Conservation (phyloP, 2,329 filamentous ascomycete species). For the Elsinoe batatas region DNA sequence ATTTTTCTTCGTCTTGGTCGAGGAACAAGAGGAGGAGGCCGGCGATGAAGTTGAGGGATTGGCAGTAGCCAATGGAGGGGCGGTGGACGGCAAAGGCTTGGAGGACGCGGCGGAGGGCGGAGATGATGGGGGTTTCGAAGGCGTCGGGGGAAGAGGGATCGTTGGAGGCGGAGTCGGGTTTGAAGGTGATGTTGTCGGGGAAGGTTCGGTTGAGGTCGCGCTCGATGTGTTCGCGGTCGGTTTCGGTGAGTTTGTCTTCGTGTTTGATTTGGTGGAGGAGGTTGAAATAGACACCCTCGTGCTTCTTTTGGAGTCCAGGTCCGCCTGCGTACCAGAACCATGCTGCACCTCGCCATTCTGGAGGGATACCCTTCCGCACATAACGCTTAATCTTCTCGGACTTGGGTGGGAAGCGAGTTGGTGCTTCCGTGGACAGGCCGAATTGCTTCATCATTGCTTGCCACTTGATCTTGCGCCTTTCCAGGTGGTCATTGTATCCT, state of each 20-base stretch:
- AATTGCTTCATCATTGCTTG: conserved; percentile 41
- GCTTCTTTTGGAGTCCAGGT: conserved; percentile 63
- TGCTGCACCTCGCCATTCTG: conserved; percentile 86
- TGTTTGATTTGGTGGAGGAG: conserved; percentile 58
- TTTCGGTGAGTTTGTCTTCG: conserved; percentile 47
- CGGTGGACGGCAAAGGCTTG: conserved; percentile 88
- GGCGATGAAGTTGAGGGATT: conserved; percentile 89
- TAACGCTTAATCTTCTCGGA: conserved; percentile 81
- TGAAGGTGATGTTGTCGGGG: conserved; percentile 86
- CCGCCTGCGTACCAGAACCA: conserved; percentile 97
- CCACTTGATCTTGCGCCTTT: conserved; percentile 74
- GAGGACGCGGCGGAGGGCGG: conserved; percentile 71
- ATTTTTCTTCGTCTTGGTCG: conserved; percentile 69
- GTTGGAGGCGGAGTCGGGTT: conserved; percentile 44
- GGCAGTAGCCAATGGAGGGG: conserved; percentile 86
- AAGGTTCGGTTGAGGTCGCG: conserved; percentile 89
- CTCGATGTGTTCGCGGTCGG: conserved; percentile 84
- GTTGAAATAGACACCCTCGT: conserved; percentile 66
- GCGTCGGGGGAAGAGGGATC: conserved; percentile 25
- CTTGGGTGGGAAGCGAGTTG: conserved; percentile 67
- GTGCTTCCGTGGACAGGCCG: conserved; percentile 50
- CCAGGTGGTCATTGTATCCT: conserved; percentile 64
- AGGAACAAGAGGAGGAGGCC: conserved; percentile 84
- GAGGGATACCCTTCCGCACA: conserved; percentile 84
- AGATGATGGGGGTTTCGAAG: conserved; percentile 65